A percentile compares a stretch with the other conserved stretches of the same genome.
phyloP scores from a whole-genome alignment of 306 rosid species.

The Styphnolobium japonicum region DNA sequence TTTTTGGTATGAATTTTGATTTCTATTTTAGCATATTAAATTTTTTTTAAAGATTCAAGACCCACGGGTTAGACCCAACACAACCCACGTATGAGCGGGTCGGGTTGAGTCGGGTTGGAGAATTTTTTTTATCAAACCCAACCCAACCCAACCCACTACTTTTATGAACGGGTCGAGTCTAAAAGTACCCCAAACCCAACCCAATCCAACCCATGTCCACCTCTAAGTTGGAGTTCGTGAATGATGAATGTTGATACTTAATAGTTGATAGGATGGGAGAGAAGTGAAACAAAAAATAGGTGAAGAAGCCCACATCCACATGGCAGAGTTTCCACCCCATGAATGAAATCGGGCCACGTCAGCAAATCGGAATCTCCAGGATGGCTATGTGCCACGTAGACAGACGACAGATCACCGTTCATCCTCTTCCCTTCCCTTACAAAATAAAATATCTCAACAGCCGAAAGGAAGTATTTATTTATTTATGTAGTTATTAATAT shows the following conservation, averaged over 20 bases:
- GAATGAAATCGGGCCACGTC: conserved; percentile 32
- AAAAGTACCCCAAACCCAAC: no score
- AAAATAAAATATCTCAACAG: conserved; percentile 30
- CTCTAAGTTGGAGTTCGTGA: conserved; percentile 19
- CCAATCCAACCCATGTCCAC: no score
- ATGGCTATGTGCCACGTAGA: conserved; percentile 35
- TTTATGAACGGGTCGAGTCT: no score
- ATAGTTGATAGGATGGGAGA: neutral
- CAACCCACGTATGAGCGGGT: no score
- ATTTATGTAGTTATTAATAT: neutral
- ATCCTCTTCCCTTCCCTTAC: neutral
- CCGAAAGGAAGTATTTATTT: conserved; percentile 6
- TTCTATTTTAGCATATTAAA: no score
- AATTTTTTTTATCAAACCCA: no score
- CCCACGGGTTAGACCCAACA: no score
- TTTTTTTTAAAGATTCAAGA: no score
- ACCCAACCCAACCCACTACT: no score
- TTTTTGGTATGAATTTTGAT: no score
- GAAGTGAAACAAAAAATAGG: conserved; percentile 15
- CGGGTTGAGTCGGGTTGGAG: no score
- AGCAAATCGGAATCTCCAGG: conserved; percentile 44
- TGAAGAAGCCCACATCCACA: conserved; percentile 24
- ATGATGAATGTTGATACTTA: neutral
- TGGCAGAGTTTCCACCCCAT: conserved; percentile 25
- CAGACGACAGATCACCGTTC: neutral